Percentiles rank a stretch among this genome's conserved stretches.
phyloP scores from a whole-genome alignment of 495 filamentous ascomycete genomes.

The Daldinia vernicosa region DNA sequence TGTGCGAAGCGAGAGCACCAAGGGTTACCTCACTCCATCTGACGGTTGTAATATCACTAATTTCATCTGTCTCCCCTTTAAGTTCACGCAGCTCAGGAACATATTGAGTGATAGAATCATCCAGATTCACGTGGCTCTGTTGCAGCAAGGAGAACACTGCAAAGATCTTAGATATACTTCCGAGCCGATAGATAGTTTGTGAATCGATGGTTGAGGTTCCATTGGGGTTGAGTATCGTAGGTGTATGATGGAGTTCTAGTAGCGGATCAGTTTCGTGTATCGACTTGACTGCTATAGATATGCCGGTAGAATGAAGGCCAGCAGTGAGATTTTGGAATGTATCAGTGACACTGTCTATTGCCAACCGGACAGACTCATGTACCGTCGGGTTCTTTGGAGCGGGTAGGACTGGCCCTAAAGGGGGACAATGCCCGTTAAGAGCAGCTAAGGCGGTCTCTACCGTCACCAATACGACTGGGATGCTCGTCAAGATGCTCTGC shows the following conservation, averaged over 20 bases:
- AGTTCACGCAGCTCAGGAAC: constrained; percentile 52
- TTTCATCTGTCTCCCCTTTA: constrained; percentile 38
- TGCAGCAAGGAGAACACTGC: constrained; percentile 56
- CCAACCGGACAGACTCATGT: constrained; percentile 31
- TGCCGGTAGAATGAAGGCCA: constrained; percentile 41
- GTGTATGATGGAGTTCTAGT: constrained; percentile 49
- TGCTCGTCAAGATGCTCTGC: neutral
- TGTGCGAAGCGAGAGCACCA: constrained; percentile 49
- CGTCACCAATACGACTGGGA: neutral
- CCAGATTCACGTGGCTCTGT: constrained; percentile 49
- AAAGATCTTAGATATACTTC: constrained; percentile 63
- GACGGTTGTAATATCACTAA: constrained; percentile 44
- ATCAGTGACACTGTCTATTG: constrained; percentile 18
- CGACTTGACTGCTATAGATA: constrained; percentile 50
- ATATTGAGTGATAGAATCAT: constrained; percentile 58
- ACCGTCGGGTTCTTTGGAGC: constrained; percentile 38
- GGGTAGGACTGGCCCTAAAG: constrained; percentile 48
- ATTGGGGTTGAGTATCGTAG: constrained; percentile 37
- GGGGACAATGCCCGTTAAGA: constrained; percentile 47
- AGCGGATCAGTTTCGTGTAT: constrained; percentile 48
- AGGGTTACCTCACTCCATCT: constrained; percentile 53
- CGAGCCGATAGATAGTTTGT: constrained; percentile 61
- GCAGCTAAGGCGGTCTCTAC: constrained; percentile 39
- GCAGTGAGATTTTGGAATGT: constrained; percentile 32
- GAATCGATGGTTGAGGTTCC: constrained; percentile 50